Evolutionary conservation across 345 rosid genomes (phyloP).

Genomic region (Eutrema heterophyllum): DNA sequence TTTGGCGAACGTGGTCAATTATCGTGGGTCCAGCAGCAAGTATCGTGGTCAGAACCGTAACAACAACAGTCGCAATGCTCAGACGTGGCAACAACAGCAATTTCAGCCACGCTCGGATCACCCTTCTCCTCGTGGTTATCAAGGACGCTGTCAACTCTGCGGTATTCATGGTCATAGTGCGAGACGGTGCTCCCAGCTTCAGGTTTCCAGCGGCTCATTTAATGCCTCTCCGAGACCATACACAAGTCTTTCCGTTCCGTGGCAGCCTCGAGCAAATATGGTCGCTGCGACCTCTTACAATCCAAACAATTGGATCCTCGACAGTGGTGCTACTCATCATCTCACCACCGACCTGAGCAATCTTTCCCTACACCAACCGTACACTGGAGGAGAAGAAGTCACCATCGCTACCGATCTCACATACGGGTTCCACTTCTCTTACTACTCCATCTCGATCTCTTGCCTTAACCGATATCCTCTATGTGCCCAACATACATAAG

Average conservation of each 20-base stretch:
- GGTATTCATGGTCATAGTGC: too few relatives aligned
- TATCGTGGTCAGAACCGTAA: not conserved
- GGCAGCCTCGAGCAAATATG: too few relatives aligned
- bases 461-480: not conserved
- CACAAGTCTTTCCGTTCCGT: too few relatives aligned
- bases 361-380: not conserved
- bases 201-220: too few relatives aligned
- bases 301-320: not conserved
- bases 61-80: too few relatives aligned
- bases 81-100: too few relatives aligned
- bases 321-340: not conserved
- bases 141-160: too few relatives aligned
- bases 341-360: not conserved
- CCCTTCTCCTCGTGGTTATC: too few relatives aligned
- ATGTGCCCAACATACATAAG: not conserved
- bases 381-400: not conserved
- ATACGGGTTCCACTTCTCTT: not conserved
- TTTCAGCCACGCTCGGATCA: too few relatives aligned
- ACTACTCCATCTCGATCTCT: not conserved
- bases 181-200: too few relatives aligned
- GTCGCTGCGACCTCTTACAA: not conserved
- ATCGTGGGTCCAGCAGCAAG: too few relatives aligned
- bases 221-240: too few relatives aligned
- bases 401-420: not conserved
- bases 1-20: not conserved